Evolutionary conservation across 495 filamentous ascomycete genomes (phyloP), one percentile per base, ranked within the genome.

Genomic region (Penicillium chermesinum): DNA sequence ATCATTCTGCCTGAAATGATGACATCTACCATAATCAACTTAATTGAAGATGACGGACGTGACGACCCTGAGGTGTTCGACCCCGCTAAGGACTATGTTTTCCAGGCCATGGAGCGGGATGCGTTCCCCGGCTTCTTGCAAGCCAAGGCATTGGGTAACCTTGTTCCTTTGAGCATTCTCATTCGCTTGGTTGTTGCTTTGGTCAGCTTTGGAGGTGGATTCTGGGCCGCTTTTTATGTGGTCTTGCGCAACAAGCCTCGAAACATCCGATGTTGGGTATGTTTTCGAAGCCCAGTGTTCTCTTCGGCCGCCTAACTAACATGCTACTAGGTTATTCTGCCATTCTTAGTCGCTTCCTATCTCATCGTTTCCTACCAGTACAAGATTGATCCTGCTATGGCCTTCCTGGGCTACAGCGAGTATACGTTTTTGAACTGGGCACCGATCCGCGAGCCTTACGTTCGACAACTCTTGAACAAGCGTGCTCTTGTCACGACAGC

Each of bases 81-180:
- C 62, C 83, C 86, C 2, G 93, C 93, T 19, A 97, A 97, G 67
- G 94, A 99, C 70, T 99, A 97, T 63, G 91, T 96, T 38, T 99
- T 96, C 67, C 94, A 97, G 62, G 93, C 93, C 2, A 99, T 99
- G 94, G 93, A 99, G 67, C 83, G 94, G 35, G 93, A 97, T 69
- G 93, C 93, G 12, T 98, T 96, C 67, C 93, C 93, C 3, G 91
- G 91, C 17, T 98, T 98, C 74, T 79, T 98, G 52, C 83, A 89
- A 56, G 84, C 87, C 58, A 96, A 96, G 71, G 93, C 91, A 6
- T 77, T 98, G 12, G 94, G 94, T 34, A 98, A 98, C 59, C 73
- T 98, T 1, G 88, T 97, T 16, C 93, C 91, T 3, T 77, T 91
- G 15, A 93, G 87, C 21, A 80, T 89, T 37, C 82, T 96, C 60